These are phyloP conservation scores for Ceratobasidium sp. DNA, from an alignment of 1,284 basidiomycete species.

Conservation along the genomic window DNA sequence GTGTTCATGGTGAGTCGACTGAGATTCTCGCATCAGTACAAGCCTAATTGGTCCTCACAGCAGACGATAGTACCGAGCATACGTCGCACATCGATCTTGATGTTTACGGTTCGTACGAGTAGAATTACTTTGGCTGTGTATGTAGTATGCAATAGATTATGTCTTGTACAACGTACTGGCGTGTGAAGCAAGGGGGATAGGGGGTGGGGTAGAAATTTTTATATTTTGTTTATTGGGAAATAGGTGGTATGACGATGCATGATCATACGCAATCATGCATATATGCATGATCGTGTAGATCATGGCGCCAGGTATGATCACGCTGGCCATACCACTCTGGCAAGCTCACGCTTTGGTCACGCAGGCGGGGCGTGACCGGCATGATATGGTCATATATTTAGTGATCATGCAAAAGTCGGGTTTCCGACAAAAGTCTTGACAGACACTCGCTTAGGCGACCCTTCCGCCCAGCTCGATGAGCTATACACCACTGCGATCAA, in stretches of 20 bases:
- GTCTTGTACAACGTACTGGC: no score
- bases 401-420: not conserved
- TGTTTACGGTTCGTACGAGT: no score
- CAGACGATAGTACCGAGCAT: no score
- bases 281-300: not conserved
- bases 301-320: not conserved
- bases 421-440: not conserved
- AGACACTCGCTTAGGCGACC: not conserved
- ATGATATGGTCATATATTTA: not conserved
- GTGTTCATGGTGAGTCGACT: no score
- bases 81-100: no score
- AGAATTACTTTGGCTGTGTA: no score
- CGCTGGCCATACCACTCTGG: not conserved
- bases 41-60: no score
- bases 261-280: not conserved
- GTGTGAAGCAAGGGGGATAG: no score
- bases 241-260: not conserved
- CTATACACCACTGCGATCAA: slow-evolving; percentile 28
- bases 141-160: no score
- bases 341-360: not conserved
- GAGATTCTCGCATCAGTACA: no score
- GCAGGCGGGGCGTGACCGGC: not conserved
- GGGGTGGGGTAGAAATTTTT: no score
- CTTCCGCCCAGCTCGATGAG: not conserved
- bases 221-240: no score